Evolutionary conservation across 371 early-diverging fungal species (phyloP).

Genomic region (Rhizopus sp.): DNA sequence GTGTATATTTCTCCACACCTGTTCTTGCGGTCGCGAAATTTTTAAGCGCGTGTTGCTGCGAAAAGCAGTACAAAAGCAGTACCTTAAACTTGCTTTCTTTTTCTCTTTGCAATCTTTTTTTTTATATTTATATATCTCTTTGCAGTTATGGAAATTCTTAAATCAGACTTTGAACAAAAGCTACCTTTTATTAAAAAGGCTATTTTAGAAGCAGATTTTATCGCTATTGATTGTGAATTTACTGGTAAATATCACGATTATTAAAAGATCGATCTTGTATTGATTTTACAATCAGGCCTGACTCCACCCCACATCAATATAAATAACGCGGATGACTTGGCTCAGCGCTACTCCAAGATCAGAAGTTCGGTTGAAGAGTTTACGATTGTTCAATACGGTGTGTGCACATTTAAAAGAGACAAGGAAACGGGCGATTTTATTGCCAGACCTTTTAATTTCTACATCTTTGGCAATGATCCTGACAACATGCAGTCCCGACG

Average conservation of each 20-base stretch:
- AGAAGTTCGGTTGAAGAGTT: slow-evolving; percentile 55
- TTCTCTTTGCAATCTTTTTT: neutral
- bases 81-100: neutral
- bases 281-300: slow-evolving; percentile 26
- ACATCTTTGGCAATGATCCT: slow-evolving; percentile 70
- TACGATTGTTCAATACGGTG: slow-evolving; percentile 76
- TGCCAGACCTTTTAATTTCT: slow-evolving; percentile 85
- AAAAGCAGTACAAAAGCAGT: neutral
- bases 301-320: slow-evolving; percentile 17
- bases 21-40: too few relatives aligned
- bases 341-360: slow-evolving; percentile 65
- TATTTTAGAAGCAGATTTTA: slow-evolving; percentile 70
- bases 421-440: slow-evolving; percentile 48
- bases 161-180: slow-evolving; percentile 58
- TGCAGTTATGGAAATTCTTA: slow-evolving; percentile 71
- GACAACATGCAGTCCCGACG: slow-evolving; percentile 40
- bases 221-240: slow-evolving; percentile 86
- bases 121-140: neutral
- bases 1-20: too few relatives aligned
- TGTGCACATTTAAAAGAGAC: slow-evolving; percentile 69
- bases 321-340: slow-evolving; percentile 41
- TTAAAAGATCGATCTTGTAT: neutral
- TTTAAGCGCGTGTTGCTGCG: neutral
- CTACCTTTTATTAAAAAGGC: slow-evolving; percentile 63
- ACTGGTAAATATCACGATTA: slow-evolving; percentile 57